Percentiles rank a stretch among this genome's conserved stretches.
These are phyloP conservation scores for Rachicladosporium sp. DNA, from an alignment of 2,329 filamentous ascomycete species.

Conservation along the genomic window DNA sequence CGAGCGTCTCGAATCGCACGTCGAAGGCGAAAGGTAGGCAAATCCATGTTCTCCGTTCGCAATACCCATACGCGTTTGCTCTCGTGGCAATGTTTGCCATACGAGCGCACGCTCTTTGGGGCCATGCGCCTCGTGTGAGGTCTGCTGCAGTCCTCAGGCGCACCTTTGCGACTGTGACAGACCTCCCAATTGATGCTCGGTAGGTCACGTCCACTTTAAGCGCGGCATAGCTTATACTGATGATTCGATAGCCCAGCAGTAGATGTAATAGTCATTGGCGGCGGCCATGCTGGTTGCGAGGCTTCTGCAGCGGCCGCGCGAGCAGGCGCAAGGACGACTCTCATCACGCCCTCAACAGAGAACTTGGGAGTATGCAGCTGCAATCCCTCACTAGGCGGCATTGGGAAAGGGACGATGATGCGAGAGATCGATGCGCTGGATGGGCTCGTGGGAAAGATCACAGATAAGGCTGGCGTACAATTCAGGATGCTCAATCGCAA, in stretches of 20 bases:
- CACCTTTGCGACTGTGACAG: conserved; percentile 34
- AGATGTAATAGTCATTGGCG: conserved; percentile 91
- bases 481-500: conserved; percentile 78
- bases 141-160: conserved; percentile 26
- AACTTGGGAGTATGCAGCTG: conserved; percentile 93
- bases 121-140: conserved; percentile 35
- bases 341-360: conserved; percentile 76
- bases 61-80: too few species aligned
- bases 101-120: conserved; percentile 31
- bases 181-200: conserved; percentile 14
- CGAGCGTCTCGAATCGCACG: too few species aligned
- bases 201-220: conserved; percentile 18
- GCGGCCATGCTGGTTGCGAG: conserved; percentile 90
- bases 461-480: conserved; percentile 90
- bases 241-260: conserved; percentile 12
- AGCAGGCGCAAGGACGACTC: conserved; percentile 73
- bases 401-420: conserved; percentile 93
- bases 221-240: conserved; percentile 21
- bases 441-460: conserved; percentile 73
- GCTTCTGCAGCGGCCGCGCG: conserved; percentile 84
- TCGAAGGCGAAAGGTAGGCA: not conserved
- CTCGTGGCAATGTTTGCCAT: not conserved
- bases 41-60: not conserved
- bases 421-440: conserved; percentile 92
- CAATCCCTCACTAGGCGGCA: conserved; percentile 95